Base-by-base conservation (phyloP, 306 rosid genomes). In the Ceratonia siliqua region DNA sequence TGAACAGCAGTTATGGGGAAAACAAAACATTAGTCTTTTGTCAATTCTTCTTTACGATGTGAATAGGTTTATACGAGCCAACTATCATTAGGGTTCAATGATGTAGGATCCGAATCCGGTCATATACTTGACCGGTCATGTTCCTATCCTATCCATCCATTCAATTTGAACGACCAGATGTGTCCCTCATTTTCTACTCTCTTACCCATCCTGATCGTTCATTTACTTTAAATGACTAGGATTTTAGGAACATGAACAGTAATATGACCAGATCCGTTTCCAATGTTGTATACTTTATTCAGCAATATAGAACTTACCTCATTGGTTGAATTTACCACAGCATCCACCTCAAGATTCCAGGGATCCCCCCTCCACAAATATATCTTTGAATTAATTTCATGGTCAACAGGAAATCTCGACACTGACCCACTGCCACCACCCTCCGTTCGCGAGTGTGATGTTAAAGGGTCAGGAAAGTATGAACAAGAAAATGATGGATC, bases 271-370 rank as follows among this genome's bases (percentile, higher is more conserved):
- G n/a, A n/a, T n/a, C n/a, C n/a, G n/a, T n/a, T n/a, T n/a, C n/a
- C n/a, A n/a, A 27, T 63, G 39, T 62, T 13, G 11, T 70, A 39
- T 39, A 6, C 66, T 53, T 27, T 46, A 67, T 48, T 49, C 67
- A 68, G 43, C 24, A 80, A 67, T 6, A 68, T 30, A 72, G 36
- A 28, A 66, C 91, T 79, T 28, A 90, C 99, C 93, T 95, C 99
- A 77, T 92, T 95, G 52, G 98, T 92, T 2, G 99, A 90, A 86
- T 95, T 95, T 63, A 95, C 98, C 54, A 95, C 97, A 45, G 98
- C 98, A 86, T 95, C 99, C 75, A 92, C 99, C 83, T 92, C 99
- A 36, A 95, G 93, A 83, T 90, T 95, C 99, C 99, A 95, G 3
- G 99, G 97, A 72, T 87, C 75, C 68, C 99, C 99, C 79, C 97